A percentile compares a stretch with the other conserved stretches of the same genome.
These are phyloP conservation scores for Linnemannia hyalina DNA, from an alignment of 192 early-diverging fungal genomes.

Conservation along the genomic window DNA sequence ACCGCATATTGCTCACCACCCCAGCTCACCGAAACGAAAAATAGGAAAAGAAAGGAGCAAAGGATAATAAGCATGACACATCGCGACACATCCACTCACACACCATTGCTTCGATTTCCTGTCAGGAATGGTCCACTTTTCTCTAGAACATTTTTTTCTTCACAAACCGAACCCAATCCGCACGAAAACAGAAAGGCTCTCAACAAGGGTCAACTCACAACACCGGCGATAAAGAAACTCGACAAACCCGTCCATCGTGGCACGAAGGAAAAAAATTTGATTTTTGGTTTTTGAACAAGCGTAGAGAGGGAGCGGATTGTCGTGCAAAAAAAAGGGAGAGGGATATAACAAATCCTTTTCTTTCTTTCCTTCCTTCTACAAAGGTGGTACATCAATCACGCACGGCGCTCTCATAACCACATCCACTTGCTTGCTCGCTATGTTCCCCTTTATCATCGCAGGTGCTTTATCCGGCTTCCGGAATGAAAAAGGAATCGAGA, in stretches of 20 bases:
- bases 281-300: background rate
- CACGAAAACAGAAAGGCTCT: background rate
- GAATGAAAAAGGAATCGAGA: background rate
- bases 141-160: background rate
- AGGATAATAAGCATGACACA: background rate
- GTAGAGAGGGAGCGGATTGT: background rate
- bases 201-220: background rate
- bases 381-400: background rate
- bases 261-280: background rate
- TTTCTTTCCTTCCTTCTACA: background rate
- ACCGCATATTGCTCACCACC: background rate
- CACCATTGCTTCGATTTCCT: background rate
- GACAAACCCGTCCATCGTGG: background rate
- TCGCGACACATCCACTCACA: background rate
- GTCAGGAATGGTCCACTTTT: background rate
- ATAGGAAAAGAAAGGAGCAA: background rate
- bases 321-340: background rate
- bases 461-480: background rate
- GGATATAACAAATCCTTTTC: no score
- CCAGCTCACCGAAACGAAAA: background rate
- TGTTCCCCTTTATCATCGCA: background rate
- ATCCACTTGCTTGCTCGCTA: background rate
- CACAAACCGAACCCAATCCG: background rate
- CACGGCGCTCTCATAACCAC: background rate
- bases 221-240: background rate